A percentile compares a stretch with the other conserved stretches of the same genome.
Conservation (phyloP, 2,329 filamentous ascomycete species). For the Aspergillus fructus region DNA sequence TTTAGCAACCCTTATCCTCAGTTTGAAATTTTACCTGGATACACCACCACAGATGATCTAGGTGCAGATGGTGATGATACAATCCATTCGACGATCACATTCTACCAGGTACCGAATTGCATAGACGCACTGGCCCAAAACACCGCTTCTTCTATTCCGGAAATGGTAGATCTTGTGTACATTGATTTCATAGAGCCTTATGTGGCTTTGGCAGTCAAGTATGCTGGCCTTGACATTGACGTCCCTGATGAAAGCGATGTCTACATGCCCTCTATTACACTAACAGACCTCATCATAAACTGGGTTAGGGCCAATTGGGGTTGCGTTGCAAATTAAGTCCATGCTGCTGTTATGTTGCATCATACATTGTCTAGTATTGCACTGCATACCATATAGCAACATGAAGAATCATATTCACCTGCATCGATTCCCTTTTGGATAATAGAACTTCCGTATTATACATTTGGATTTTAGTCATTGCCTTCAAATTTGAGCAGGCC, state of each 20-base stretch:
- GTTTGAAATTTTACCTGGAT: slow-evolving; percentile 64
- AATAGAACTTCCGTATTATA: slow-evolving; percentile 12
- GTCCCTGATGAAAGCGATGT: slow-evolving; percentile 49
- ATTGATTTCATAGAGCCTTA: slow-evolving; percentile 87
- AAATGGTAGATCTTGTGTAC: slow-evolving; percentile 83
- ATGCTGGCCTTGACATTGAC: slow-evolving; percentile 52
- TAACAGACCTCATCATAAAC: slow-evolving; percentile 58
- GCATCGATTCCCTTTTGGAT: not conserved
- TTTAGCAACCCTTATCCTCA: not conserved
- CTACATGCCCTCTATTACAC: slow-evolving; percentile 54
- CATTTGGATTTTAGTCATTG: slow-evolving; percentile 28
- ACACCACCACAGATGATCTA: slow-evolving; percentile 84
- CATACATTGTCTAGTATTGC: not conserved
- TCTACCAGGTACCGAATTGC: slow-evolving; percentile 79
- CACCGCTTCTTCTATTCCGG: slow-evolving; percentile 52
- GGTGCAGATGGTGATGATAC: slow-evolving; percentile 89
- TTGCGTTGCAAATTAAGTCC: slow-evolving; percentile 20
- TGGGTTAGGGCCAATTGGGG: slow-evolving; percentile 61
- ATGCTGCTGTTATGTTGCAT: not conserved
- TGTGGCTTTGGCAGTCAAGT: slow-evolving; percentile 72
- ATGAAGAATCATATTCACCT: not conserved
- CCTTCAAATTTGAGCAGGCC: slow-evolving; percentile 79
- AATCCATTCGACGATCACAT: slow-evolving; percentile 70
- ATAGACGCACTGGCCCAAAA: slow-evolving; percentile 65
- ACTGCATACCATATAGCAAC: not conserved